A percentile compares a stretch with the other conserved stretches of the same genome.
Evolutionary conservation across 73 alveolate species (phyloP).

Genomic region (Effrenium voratum): DNA sequence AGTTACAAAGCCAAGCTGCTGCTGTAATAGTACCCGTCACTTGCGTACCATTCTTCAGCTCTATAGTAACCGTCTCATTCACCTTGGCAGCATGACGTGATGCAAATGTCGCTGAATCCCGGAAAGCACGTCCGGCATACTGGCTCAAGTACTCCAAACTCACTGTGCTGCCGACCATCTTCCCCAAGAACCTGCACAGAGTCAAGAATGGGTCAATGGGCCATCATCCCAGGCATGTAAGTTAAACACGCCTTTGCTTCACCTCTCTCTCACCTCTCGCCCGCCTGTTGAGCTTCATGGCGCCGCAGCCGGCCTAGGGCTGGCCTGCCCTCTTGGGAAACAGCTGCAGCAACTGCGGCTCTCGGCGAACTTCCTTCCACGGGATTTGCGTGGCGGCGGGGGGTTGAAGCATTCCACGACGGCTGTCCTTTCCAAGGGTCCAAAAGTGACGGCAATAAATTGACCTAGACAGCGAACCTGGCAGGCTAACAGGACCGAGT

Average conservation of each 20-base stretch:
- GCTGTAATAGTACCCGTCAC: slow-evolving; percentile 89
- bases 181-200: slow-evolving; percentile 80
- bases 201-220: neutral
- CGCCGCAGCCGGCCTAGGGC: slow-evolving; percentile 15
- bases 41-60: slow-evolving; percentile 92
- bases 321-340: neutral
- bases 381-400: no score
- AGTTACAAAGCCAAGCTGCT: neutral
- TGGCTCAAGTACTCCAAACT: neutral
- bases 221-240: neutral
- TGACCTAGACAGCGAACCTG: no score
- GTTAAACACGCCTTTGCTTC: no score
- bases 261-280: no score
- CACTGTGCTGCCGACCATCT: slow-evolving; percentile 62
- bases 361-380: no score
- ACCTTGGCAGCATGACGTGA: slow-evolving; percentile 33
- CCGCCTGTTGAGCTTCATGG: slow-evolving; percentile 93
- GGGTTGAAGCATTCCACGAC: no score
- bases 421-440: no score
- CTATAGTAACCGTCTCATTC: slow-evolving; percentile 94
- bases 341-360: neutral
- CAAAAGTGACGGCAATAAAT: no score
- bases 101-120: neutral
- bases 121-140: neutral
- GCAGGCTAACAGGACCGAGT: no score